Conservation (phyloP, 2,329 filamentous ascomycete genomes). For the Microascus cirrosus region DNA sequence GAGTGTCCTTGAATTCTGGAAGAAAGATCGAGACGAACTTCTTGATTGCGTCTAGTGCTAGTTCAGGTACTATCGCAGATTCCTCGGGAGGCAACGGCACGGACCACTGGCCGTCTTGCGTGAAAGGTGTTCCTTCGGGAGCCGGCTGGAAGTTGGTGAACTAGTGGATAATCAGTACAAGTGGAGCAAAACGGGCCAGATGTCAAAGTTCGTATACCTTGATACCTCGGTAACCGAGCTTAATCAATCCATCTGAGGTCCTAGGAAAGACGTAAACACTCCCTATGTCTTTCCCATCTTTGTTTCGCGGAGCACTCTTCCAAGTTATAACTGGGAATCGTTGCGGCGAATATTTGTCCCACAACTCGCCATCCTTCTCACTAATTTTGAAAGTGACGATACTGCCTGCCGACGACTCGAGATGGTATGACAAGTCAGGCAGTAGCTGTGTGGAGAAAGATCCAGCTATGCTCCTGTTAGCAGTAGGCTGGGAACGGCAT, state of each 20-base stretch:
- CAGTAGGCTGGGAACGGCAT: neutral
- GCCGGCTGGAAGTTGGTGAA: constrained; percentile 20
- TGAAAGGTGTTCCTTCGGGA: constrained; percentile 14
- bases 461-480: constrained; percentile 11
- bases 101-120: constrained; percentile 18
- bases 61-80: constrained; percentile 11
- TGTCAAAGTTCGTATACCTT: constrained; percentile 12
- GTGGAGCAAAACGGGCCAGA: neutral
- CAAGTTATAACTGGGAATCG: constrained; percentile 19
- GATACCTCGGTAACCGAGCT: constrained; percentile 17
- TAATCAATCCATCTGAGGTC: constrained; percentile 14
- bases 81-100: constrained; percentile 14
- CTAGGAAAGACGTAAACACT: constrained; percentile 17
- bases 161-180: constrained; percentile 6
- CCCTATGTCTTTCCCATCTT: constrained; percentile 16
- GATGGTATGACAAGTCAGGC: constrained; percentile 15
- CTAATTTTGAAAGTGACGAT: constrained; percentile 17
- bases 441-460: constrained; percentile 19
- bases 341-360: constrained; percentile 20
- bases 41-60: neutral
- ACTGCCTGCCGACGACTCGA: constrained; percentile 18
- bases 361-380: constrained; percentile 10
- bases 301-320: constrained; percentile 16
- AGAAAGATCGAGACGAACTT: constrained; percentile 13
- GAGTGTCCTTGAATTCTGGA: constrained; percentile 13